Conservation (phyloP, 495 filamentous ascomycete genomes). For the Monascus purpureus region DNA sequence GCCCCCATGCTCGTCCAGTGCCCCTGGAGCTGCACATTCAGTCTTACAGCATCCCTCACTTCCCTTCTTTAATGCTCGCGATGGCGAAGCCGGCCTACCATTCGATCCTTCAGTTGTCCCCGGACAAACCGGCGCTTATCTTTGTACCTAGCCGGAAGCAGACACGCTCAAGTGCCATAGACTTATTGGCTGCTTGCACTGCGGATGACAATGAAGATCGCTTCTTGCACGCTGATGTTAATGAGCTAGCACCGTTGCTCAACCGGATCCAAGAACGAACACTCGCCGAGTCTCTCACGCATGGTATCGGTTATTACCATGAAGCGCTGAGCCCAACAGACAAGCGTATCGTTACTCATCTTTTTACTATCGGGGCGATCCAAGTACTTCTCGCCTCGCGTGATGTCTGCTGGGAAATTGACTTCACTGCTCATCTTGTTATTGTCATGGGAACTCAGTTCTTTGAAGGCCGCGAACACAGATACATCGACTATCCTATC, state of each 20-base stretch:
- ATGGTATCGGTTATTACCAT: constrained; percentile 95
- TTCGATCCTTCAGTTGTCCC: constrained; percentile 68
- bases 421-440: constrained; percentile 76
- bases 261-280: constrained; percentile 71
- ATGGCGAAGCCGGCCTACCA: constrained; percentile 93
- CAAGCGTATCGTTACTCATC: constrained; percentile 82
- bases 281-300: constrained; percentile 79
- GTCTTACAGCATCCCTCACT: constrained; percentile 90
- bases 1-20: constrained; percentile 72
- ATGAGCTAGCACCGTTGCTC: constrained; percentile 71
- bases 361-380: constrained; percentile 83
- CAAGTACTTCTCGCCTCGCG: constrained; percentile 88
- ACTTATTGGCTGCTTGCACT: constrained; percentile 70
- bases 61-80: constrained; percentile 93
- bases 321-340: constrained; percentile 80
- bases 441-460: constrained; percentile 98
- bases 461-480: constrained; percentile 91
- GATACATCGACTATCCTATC: constrained; percentile 93
- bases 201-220: constrained; percentile 88
- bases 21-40: constrained; percentile 92
- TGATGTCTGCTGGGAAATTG: constrained; percentile 93
- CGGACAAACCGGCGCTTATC: constrained; percentile 76
- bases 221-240: constrained; percentile 69
- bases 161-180: constrained; percentile 73
- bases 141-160: constrained; percentile 94